Base-by-base conservation (phyloP, 2,329 filamentous ascomycete genomes). In the Ophiocordyceps camponoti-floridani region DNA sequence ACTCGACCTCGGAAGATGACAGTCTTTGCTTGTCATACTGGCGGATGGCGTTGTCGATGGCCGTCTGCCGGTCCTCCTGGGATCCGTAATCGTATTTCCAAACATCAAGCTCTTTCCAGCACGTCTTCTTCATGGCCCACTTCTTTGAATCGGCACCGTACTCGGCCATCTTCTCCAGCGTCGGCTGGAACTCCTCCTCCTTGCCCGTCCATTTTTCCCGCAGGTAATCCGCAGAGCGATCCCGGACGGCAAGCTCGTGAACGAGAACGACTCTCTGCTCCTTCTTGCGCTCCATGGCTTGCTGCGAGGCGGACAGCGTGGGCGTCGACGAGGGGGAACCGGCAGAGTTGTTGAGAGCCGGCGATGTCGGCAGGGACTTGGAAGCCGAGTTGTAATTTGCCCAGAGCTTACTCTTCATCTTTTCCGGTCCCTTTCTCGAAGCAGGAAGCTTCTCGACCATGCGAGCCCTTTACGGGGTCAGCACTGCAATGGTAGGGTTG, bases 71-170 rank as follows among this genome's bases (percentile, higher is more conserved):
- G 48, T 76, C 68, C 30, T 71, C 67, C 16, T 67, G 59, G 35
- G 57, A 64, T 41, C 64, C 62, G 53, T 80, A 81, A 27, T 70
- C 62, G 55, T 77, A 78, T 46, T 67, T 70, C 68, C 72, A 81
- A 19, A 79, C 72, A 50, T 81, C 75, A 13, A 81, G 65, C 50
- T 81, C 77, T 57, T 71, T 78, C 69, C 71, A 81, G 49, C 68
- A 73, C 23, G 65, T 60, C 58, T 73, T 75, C 48, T 70, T 68
- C 51, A 80, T 58, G 31, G 63, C 59, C 67, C 72, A 81, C 50
- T 67, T 75, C 48, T 72, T 66, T 4, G 61, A 61, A 2, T 62
- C 57, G 4, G 63, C 49, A 46, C 70, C 65, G 45, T 67, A 66
- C 46, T 73, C 69, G 28, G 73, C 76, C 19, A 77, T 73, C 58